A percentile compares a stretch with the other conserved stretches of the same genome.
phyloP scores from a whole-genome alignment of 805 yeast genomes.

The Isabelozyma rhagii region DNA sequence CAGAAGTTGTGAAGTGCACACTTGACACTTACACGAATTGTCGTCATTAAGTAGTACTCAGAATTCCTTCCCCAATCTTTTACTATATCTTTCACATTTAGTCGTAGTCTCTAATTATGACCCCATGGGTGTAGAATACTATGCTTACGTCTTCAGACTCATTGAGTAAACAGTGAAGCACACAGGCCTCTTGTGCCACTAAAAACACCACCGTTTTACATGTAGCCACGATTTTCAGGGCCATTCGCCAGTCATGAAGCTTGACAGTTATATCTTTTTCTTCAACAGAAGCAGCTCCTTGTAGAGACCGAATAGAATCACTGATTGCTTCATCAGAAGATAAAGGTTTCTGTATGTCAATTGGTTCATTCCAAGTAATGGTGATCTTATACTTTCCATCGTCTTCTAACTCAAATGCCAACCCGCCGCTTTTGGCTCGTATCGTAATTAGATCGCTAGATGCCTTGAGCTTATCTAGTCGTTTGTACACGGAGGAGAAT shows the following conservation, averaged over 20 bases:
- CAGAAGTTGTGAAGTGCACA: too few relatives aligned
- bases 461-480: constrained; percentile 62
- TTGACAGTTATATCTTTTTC: constrained; percentile 49
- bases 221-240: constrained; percentile 55
- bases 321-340: constrained; percentile 15
- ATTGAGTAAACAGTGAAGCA: constrained; percentile 64
- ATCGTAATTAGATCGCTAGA: constrained; percentile 45
- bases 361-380: constrained; percentile 55
- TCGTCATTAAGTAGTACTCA: too few relatives aligned
- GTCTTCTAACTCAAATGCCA: constrained; percentile 53
- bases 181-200: constrained; percentile 56
- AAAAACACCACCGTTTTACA: constrained; percentile 62
- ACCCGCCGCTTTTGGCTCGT: constrained; percentile 40
- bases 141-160: constrained; percentile 64
- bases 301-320: constrained; percentile 1
- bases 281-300: constrained; percentile 7
- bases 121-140: constrained; percentile 54
- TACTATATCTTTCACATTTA: background rate
- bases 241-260: constrained; percentile 66
- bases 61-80: too few relatives aligned
- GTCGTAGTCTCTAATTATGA: constrained; percentile 4
- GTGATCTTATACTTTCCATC: constrained; percentile 52
- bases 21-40: too few relatives aligned
- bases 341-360: constrained; percentile 41
- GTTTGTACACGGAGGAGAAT: constrained; percentile 50